A percentile compares a stretch with the other conserved stretches of the same genome.
Conservation (phyloP, 2,329 filamentous ascomycete genomes). For the Fusarium lateritium region DNA sequence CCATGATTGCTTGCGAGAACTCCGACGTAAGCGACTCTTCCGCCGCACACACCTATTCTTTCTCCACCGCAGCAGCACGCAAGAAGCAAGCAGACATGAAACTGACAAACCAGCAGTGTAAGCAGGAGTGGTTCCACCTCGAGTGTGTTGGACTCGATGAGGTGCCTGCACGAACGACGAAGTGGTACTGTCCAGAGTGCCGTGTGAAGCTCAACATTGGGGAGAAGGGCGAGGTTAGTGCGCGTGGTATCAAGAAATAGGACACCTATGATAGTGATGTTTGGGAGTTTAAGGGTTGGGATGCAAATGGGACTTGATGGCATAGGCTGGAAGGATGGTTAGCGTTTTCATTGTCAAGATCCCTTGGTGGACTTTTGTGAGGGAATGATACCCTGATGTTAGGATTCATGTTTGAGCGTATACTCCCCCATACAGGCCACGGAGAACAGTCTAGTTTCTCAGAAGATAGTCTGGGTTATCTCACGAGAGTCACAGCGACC, state of each 20-base stretch:
- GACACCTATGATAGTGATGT: background rate
- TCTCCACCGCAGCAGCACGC: slow-evolving; percentile 16
- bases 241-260: slow-evolving; percentile 67
- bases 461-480: background rate
- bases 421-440: background rate
- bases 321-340: background rate
- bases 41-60: slow-evolving; percentile 8
- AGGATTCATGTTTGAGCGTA: background rate
- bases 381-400: slow-evolving; percentile 26
- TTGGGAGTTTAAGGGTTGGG: slow-evolving; percentile 14
- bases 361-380: background rate
- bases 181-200: slow-evolving; percentile 90
- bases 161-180: slow-evolving; percentile 79
- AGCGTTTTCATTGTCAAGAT: background rate
- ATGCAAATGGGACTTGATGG: background rate
- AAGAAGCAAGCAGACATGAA: slow-evolving; percentile 20
- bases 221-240: slow-evolving; percentile 74
- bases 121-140: slow-evolving; percentile 89
- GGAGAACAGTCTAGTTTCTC: background rate
- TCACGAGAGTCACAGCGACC: background rate
- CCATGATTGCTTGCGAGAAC: slow-evolving; percentile 88
- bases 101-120: slow-evolving; percentile 70
- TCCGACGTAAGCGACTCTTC: slow-evolving; percentile 71
- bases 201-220: slow-evolving; percentile 73
- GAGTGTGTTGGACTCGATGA: slow-evolving; percentile 79